phyloP scores from a whole-genome alignment of 2,329 filamentous ascomycete species.

The Fusarium virguliforme region DNA sequence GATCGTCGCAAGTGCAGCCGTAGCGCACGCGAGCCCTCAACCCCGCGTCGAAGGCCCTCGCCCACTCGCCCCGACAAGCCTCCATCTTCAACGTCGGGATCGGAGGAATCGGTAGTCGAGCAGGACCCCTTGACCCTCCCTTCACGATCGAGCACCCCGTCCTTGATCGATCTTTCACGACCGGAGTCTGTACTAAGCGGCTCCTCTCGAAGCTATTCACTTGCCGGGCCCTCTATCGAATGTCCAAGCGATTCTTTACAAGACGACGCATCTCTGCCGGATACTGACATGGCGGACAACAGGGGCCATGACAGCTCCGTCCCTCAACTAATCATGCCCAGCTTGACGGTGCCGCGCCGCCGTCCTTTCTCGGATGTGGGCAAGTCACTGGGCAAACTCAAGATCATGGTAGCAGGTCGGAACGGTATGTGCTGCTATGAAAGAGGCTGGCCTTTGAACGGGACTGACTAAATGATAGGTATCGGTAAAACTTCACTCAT shows the following conservation, averaged over 20 bases:
- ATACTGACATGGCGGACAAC: conserved; percentile 37
- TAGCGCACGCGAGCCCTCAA: conserved; percentile 38
- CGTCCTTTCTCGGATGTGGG: conserved; percentile 92
- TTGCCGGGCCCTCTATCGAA: conserved; percentile 62
- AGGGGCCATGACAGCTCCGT: conserved; percentile 53
- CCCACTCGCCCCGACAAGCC: conserved; percentile 34
- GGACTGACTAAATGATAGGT: conserved; percentile 64
- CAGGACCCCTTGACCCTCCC: conserved; percentile 40
- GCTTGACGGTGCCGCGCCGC: conserved; percentile 89
- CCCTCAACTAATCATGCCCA: conserved; percentile 97
- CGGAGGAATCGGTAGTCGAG: conserved; percentile 36
- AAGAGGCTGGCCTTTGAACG: neutral
- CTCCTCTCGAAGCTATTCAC: conserved; percentile 68
- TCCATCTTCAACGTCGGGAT: conserved; percentile 37
- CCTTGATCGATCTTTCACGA: conserved; percentile 48
- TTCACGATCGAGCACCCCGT: conserved; percentile 51
- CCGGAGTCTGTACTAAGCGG: conserved; percentile 61
- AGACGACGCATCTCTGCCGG: conserved; percentile 36
- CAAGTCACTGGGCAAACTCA: conserved; percentile 86
- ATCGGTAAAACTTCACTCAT: conserved; percentile 93
- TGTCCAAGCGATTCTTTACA: conserved; percentile 49
- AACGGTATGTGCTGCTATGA: conserved; percentile 68
- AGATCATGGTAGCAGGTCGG: conserved; percentile 88
- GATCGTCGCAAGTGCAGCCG: conserved; percentile 46
- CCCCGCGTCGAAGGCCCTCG: conserved; percentile 41